Conservation (phyloP, 2,329 filamentous ascomycete species). For the Xylariaceae sp. region DNA sequence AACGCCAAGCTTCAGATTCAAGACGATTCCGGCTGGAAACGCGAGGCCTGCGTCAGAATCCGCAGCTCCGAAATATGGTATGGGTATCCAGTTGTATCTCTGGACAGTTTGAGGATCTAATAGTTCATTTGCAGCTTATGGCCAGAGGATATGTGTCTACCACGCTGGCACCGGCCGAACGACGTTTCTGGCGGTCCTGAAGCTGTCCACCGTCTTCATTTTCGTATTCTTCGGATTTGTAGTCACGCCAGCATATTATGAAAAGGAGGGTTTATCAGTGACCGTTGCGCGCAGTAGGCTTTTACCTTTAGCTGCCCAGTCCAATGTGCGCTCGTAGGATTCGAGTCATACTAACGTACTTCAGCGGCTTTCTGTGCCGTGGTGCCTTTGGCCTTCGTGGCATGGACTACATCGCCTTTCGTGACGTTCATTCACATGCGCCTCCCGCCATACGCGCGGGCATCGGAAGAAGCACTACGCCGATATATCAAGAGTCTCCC, state of each 20-base stretch:
- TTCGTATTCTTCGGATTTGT: slow-evolving; percentile 65
- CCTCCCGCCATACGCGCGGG: slow-evolving; percentile 63
- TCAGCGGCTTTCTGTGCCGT: slow-evolving; percentile 59
- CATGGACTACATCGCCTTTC: slow-evolving; percentile 65
- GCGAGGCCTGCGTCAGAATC: slow-evolving; percentile 2
- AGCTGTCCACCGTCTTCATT: slow-evolving; percentile 68
- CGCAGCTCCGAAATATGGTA: slow-evolving; percentile 14
- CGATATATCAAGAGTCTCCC: slow-evolving; percentile 50
- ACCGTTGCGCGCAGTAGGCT: slow-evolving; percentile 26
- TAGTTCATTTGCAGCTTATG: slow-evolving; percentile 41
- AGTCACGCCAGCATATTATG: slow-evolving; percentile 57
- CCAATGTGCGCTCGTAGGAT: not conserved
- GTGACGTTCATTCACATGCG: slow-evolving; percentile 70
- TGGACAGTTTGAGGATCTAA: not conserved
- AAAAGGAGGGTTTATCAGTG: slow-evolving; percentile 33
- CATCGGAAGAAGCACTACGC: slow-evolving; percentile 54
- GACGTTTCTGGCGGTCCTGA: slow-evolving; percentile 67
- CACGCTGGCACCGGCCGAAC: slow-evolving; percentile 68
- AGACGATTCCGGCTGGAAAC: slow-evolving; percentile 19
- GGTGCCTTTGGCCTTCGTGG: slow-evolving; percentile 63
- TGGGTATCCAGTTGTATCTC: not conserved
- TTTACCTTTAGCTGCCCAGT: not conserved
- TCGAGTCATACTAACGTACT: not conserved
- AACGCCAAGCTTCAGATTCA: slow-evolving; percentile 14
- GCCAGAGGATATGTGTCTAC: slow-evolving; percentile 66